A percentile compares a stretch with the other conserved stretches of the same genome.
Conservation (phyloP, 345 rosid genomes). For the Eucalyptus pauciflora region DNA sequence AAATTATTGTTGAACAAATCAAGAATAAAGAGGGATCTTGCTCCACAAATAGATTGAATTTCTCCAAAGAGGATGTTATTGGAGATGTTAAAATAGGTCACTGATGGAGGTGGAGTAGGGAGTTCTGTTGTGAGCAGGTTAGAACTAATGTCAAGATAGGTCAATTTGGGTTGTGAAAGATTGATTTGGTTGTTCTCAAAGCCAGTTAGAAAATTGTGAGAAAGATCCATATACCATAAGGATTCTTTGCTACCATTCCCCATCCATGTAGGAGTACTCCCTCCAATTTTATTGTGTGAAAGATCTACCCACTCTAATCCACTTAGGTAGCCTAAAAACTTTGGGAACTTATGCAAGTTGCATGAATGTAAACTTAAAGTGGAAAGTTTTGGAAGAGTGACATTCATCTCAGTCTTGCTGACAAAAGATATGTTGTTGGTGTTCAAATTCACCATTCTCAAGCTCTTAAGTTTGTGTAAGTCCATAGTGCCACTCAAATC, state of each 20-base stretch:
- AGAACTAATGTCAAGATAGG: background rate
- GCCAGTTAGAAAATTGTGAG: background rate
- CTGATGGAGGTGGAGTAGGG: background rate
- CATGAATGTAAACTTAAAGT: background rate
- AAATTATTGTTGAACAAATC: background rate
- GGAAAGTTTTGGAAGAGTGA: background rate
- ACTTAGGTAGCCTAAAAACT: background rate
- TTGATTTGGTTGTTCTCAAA: background rate
- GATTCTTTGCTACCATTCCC: background rate
- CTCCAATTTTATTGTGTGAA: background rate
- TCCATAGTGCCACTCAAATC: background rate
- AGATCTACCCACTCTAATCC: background rate
- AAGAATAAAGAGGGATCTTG: background rate
- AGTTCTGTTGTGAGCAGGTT: background rate
- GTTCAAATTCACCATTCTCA: background rate
- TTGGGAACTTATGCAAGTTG: background rate
- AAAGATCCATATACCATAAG: background rate
- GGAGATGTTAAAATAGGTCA: background rate
- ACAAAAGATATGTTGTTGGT: background rate
- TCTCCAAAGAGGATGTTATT: background rate
- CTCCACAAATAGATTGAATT: background rate
- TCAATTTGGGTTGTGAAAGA: background rate
- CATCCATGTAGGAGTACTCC: background rate
- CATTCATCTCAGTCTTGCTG: background rate
- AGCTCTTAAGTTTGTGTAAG: background rate